Conservation (phyloP, 306 rosid genomes). For the Rosa lucieae region DNA sequence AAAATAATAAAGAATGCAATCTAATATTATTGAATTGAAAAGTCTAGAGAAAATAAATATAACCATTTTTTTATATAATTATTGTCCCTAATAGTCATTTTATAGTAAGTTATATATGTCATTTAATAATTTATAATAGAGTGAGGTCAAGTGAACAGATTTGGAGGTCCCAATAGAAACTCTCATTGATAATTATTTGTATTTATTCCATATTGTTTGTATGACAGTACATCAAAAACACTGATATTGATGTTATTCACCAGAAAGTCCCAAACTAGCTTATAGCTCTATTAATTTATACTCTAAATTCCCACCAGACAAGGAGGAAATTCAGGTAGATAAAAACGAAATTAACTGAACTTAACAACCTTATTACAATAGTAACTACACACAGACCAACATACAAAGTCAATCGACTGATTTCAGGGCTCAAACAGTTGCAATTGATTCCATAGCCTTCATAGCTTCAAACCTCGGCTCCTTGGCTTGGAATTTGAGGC, state of each 20-base stretch:
- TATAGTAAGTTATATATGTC: too few species aligned
- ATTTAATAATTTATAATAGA: too few species aligned
- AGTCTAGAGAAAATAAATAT: too few species aligned
- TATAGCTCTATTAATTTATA: neutral
- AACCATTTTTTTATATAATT: too few species aligned
- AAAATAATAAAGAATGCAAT: too few species aligned
- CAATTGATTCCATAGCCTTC: slow-evolving; percentile 61
- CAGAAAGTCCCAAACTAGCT: neutral
- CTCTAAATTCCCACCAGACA: neutral
- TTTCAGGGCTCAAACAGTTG: slow-evolving; percentile 45
- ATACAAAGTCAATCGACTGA: neutral
- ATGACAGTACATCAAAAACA: neutral
- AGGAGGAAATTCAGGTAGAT: neutral
- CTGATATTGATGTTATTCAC: neutral
- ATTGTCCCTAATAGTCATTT: too few species aligned
- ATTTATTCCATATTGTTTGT: neutral
- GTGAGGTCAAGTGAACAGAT: too few species aligned
- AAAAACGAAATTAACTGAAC: neutral
- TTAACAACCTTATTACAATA: neutral
- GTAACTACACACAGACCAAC: neutral
- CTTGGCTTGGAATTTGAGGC: slow-evolving; percentile 86
- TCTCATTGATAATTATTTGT: too few species aligned
- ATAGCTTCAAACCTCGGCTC: slow-evolving; percentile 96
- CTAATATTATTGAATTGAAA: too few species aligned
- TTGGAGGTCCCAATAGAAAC: too few species aligned